phyloP scores from a whole-genome alignment of 1,284 basidiomycete species.

The Entoloma clypeatum region DNA sequence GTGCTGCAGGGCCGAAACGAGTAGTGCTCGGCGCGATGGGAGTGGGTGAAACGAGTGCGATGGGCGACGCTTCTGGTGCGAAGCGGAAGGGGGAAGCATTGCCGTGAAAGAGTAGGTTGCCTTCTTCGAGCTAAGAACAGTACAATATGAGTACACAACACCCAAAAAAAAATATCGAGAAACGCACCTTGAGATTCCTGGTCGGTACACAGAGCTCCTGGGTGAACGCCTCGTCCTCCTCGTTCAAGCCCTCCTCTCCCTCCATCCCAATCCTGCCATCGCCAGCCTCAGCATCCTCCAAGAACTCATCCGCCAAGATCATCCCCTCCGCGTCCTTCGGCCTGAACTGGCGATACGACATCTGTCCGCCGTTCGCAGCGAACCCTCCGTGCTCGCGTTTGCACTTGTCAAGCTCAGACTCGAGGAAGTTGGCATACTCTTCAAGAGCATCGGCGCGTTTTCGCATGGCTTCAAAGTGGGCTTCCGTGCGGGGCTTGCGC shows the following conservation, averaged over 20 bases:
- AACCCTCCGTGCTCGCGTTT: constrained; percentile 36
- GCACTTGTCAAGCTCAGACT: constrained; percentile 41
- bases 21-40: constrained; percentile 20
- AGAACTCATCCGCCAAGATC: constrained; percentile 16
- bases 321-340: constrained; percentile 25
- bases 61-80: constrained; percentile 24
- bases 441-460: constrained; percentile 44
- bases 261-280: constrained; percentile 20
- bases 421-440: constrained; percentile 43
- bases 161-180: constrained; percentile 1
- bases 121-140: constrained; percentile 34
- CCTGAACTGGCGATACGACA: constrained; percentile 31
- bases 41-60: no score
- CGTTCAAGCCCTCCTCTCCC: constrained; percentile 21
- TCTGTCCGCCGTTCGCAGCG: constrained; percentile 26
- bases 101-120: constrained; percentile 36
- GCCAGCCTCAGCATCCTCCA: no score
- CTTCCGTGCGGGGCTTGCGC: constrained; percentile 48
- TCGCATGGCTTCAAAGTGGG: constrained; percentile 50
- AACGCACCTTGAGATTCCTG: constrained; percentile 34
- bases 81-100: constrained; percentile 40
- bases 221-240: constrained; percentile 28
- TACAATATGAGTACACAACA: constrained; percentile 2
- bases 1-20: constrained; percentile 33
- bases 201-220: constrained; percentile 37